phyloP scores from a whole-genome alignment of 768 basidiomycete genomes.

The Pleurotus sapidus region DNA sequence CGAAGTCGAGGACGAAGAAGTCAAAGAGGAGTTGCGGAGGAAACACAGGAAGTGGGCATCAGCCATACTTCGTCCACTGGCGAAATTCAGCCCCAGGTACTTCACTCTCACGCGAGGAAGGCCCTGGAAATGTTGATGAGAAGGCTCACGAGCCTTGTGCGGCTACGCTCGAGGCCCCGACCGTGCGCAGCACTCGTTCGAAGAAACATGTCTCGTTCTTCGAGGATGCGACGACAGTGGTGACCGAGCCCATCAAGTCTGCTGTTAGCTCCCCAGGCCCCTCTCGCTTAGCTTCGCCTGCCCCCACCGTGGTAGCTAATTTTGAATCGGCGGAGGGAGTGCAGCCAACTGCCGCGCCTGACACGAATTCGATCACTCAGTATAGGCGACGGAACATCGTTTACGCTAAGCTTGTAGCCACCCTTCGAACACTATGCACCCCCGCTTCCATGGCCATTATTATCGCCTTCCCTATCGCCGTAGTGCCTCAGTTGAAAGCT shows the following conservation, averaged over 20 bases:
- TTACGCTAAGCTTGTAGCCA: conserved; percentile 9
- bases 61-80: conserved; percentile 15
- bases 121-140: neutral
- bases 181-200: neutral
- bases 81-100: neutral
- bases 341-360: neutral
- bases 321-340: no score
- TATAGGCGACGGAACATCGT: conserved; percentile 6
- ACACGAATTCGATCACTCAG: conserved; percentile 5
- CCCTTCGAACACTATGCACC: conserved; percentile 36
- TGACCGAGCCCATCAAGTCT: neutral
- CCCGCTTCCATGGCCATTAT: conserved; percentile 56
- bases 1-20: conserved; percentile 56
- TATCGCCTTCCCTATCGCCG: conserved; percentile 50
- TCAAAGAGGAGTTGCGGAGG: conserved; percentile 39
- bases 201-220: conserved; percentile 19
- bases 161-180: neutral
- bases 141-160: conserved; percentile 3
- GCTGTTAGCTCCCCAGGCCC: neutral
- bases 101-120: neutral
- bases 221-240: conserved; percentile 17
- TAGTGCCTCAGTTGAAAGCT: conserved; percentile 56
- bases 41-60: conserved; percentile 28
- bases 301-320: neutral
- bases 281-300: neutral